Conservation (phyloP, 805 yeast genomes). For the Pichia kluyveri region DNA sequence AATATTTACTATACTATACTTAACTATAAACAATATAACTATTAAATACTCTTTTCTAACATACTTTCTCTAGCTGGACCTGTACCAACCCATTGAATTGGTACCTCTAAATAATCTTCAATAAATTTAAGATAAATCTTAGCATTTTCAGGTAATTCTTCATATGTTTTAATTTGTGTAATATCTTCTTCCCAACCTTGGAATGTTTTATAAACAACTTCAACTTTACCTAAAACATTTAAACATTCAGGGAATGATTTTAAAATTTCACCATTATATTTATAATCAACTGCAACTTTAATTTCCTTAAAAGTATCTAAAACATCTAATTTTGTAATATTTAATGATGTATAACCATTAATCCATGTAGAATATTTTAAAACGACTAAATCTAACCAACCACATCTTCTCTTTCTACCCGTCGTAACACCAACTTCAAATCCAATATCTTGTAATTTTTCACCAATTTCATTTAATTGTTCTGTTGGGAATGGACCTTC, state of each 20-base stretch:
- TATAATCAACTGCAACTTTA: conserved; percentile 79
- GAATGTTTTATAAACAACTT: conserved; percentile 81
- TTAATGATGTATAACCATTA: conserved; percentile 91
- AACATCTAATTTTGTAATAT: conserved; percentile 93
- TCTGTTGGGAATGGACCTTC: conserved; percentile 99
- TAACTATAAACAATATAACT: no score
- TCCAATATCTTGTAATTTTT: conserved; percentile 80
- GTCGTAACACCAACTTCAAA: conserved; percentile 98
- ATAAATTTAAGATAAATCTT: conserved; percentile 75
- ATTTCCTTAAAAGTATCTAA: conserved; percentile 85
- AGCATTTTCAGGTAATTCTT: conserved; percentile 82
- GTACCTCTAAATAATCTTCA: conserved; percentile 76
- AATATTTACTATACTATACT: no score
- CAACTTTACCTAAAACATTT: conserved; percentile 72
- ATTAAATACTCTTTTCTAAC: conserved; percentile 45
- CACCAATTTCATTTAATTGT: conserved; percentile 83
- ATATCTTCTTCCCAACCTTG: conserved; percentile 94
- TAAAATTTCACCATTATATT: conserved; percentile 65
- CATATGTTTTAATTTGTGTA: conserved; percentile 57
- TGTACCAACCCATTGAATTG: conserved; percentile 95
- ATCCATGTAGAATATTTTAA: conserved; percentile 83
- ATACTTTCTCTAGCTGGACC: conserved; percentile 95
- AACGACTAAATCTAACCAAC: conserved; percentile 96
- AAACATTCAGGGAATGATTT: conserved; percentile 91
- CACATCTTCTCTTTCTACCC: conserved; percentile 98